These are phyloP conservation scores for Carex myosuroides DNA, from an alignment of 176 grass and related monocot species.

Conservation along the genomic window DNA sequence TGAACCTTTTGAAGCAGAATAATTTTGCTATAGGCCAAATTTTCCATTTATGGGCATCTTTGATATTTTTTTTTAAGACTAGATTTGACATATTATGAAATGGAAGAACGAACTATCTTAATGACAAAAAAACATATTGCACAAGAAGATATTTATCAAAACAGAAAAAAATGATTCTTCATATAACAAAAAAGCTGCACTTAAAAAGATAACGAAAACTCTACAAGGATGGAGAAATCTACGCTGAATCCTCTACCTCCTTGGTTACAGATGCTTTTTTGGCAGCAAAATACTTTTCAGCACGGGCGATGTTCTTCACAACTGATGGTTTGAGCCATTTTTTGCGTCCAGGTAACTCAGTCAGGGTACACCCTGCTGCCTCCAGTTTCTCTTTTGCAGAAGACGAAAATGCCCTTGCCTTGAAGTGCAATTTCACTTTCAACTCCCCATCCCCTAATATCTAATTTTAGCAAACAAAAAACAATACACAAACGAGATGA, in stretches of 20 bases:
- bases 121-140: background rate
- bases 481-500: background rate
- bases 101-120: background rate
- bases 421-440: slow-evolving; percentile 77
- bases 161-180: background rate
- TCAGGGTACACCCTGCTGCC: slow-evolving; percentile 72
- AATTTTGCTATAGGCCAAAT: background rate
- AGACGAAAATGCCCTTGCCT: slow-evolving; percentile 74
- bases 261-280: slow-evolving; percentile 37
- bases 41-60: background rate
- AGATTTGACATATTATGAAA: background rate
- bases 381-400: slow-evolving; percentile 83
- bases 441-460: slow-evolving; percentile 88
- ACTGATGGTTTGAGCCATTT: slow-evolving; percentile 85
- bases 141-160: background rate
- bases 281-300: slow-evolving; percentile 78
- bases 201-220: background rate
- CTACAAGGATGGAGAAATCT: slow-evolving; percentile 5
- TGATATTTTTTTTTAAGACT: background rate
- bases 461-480: slow-evolving; percentile 24
- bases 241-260: slow-evolving; percentile 24
- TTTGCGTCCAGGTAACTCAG: slow-evolving; percentile 70
- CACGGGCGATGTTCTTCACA: slow-evolving; percentile 79
- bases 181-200: background rate
- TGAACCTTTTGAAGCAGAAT: background rate